phyloP scores from a whole-genome alignment of 2,329 filamentous ascomycete genomes.

The Exophiala oligosperma region DNA sequence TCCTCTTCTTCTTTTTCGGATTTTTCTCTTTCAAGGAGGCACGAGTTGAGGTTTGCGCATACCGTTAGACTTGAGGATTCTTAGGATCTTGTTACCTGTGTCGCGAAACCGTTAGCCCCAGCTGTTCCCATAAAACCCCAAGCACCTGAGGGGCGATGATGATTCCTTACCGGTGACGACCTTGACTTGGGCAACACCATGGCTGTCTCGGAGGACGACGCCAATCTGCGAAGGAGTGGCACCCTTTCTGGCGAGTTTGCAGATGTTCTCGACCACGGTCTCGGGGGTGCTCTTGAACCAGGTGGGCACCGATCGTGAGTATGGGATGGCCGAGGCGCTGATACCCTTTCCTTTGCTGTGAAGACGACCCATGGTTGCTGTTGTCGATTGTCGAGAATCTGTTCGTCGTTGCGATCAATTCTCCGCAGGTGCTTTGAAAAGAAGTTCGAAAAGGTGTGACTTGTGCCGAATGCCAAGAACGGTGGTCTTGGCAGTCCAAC shows the following conservation, averaged over 20 bases:
- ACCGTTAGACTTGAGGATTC: slow-evolving; percentile 97
- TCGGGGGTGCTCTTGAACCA: slow-evolving; percentile 99
- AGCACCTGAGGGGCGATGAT: background rate
- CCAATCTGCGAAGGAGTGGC: slow-evolving; percentile 98
- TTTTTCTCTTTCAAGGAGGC: slow-evolving; percentile 9
- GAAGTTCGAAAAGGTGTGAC: background rate
- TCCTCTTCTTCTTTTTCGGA: too few species aligned
- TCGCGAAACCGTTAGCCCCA: slow-evolving; percentile 5
- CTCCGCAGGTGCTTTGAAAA: background rate
- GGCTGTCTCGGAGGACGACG: slow-evolving; percentile 96
- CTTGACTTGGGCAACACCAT: slow-evolving; percentile 98
- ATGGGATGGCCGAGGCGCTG: slow-evolving; percentile 90
- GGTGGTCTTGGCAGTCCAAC: background rate
- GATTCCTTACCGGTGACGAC: slow-evolving; percentile 79
- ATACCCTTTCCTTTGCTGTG: slow-evolving; percentile 99
- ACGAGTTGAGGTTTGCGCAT: slow-evolving; percentile 54
- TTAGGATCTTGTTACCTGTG: slow-evolving; percentile 97
- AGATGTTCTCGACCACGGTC: slow-evolving; percentile 98
- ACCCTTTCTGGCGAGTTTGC: slow-evolving; percentile 98
- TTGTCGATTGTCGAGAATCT: slow-evolving; percentile 17
- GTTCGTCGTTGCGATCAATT: slow-evolving; percentile 2
- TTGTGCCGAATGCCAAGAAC: background rate
- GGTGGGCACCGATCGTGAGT: slow-evolving; percentile 86
- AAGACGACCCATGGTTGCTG: slow-evolving; percentile 79
- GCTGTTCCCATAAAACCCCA: background rate